Conservation (phyloP, 2,329 filamentous ascomycete genomes). For the Cordyceps militaris region DNA sequence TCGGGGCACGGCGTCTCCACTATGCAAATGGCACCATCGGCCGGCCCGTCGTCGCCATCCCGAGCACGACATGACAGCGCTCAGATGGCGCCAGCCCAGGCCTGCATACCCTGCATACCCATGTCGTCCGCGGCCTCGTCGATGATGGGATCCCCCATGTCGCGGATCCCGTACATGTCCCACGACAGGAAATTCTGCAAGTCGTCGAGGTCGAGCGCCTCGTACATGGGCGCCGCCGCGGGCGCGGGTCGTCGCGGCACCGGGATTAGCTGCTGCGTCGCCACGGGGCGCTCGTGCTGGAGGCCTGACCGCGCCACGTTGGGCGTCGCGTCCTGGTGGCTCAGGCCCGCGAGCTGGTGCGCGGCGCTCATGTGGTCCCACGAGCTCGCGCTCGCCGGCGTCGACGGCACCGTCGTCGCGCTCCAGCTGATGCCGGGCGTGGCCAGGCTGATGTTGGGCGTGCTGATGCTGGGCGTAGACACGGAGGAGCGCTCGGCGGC, state of each 20-base stretch:
- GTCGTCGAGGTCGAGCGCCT: conserved; percentile 31
- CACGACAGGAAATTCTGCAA: conserved; percentile 33
- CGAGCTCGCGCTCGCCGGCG: conserved; percentile 15
- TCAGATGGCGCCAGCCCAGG: conserved; percentile 14
- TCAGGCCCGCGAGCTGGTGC: conserved; percentile 21
- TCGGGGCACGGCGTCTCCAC: conserved; percentile 3
- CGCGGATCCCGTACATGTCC: conserved; percentile 36
- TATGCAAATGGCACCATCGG: conserved; percentile 4
- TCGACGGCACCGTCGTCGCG: conserved; percentile 18
- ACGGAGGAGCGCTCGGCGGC: neutral
- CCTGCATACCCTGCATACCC: conserved; percentile 6
- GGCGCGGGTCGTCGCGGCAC: conserved; percentile 17
- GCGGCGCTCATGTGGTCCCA: conserved; percentile 24
- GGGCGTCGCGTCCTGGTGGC: conserved; percentile 17
- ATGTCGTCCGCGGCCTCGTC: conserved; percentile 29
- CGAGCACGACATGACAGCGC: neutral
- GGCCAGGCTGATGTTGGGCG: neutral
- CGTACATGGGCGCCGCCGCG: conserved; percentile 23
- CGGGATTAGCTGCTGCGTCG: conserved; percentile 19
- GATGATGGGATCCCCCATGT: conserved; percentile 30
- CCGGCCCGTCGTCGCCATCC: conserved; percentile 6
- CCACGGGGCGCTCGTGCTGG: conserved; percentile 31
- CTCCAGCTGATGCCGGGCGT: neutral
- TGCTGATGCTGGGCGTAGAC: neutral
- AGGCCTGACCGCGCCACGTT: conserved; percentile 23